These are phyloP conservation scores for Lactarius evosmus DNA, from an alignment of 768 basidiomycete species.

Conservation along the genomic window DNA sequence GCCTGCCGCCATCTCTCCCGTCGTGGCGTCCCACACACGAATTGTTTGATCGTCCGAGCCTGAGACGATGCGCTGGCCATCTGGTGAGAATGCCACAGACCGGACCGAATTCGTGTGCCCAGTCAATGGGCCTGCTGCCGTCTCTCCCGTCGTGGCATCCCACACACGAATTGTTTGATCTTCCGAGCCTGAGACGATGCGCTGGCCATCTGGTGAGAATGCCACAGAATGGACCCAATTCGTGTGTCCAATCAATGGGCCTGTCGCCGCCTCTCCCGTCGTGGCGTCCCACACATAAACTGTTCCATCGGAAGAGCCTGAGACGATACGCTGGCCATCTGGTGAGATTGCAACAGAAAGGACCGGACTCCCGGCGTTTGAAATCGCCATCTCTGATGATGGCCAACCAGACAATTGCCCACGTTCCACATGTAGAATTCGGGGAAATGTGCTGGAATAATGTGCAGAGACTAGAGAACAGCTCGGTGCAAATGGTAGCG, in stretches of 20 bases:
- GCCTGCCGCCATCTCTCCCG: neutral
- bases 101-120: no score
- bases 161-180: no score
- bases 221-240: neutral
- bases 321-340: constrained; percentile 16
- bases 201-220: no score
- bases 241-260: constrained; percentile 4
- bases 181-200: no score
- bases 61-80: constrained; percentile 29
- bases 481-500: neutral
- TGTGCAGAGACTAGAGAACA: neutral
- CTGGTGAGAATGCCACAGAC: neutral
- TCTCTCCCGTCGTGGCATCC: no score
- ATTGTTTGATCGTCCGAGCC: neutral
- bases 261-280: neutral
- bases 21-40: constrained; percentile 1
- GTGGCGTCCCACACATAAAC: neutral
- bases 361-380: neutral
- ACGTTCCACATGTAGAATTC: neutral
- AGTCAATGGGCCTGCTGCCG: no score
- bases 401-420: neutral
- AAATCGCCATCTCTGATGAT: neutral
- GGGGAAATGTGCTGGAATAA: neutral
- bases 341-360: constrained; percentile 11
- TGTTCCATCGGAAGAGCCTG: neutral